Evolutionary conservation across 2,329 filamentous ascomycete species (phyloP).

Genomic region (Aspergillus sp.): DNA sequence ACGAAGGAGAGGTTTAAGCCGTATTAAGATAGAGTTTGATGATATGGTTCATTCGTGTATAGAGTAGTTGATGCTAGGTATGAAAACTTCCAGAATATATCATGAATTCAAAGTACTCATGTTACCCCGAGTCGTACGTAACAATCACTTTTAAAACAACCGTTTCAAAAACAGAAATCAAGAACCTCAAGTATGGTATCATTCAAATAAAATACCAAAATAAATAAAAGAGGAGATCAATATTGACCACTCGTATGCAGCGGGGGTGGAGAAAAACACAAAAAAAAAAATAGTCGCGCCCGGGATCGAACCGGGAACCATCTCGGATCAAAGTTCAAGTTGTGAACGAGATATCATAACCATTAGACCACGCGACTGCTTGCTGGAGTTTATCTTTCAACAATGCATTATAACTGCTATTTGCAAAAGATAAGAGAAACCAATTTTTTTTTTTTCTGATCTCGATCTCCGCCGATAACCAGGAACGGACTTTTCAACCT

Average conservation of each 20-base stretch:
- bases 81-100: not conserved
- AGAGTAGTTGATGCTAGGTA: slow-evolving; percentile 12
- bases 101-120: not conserved
- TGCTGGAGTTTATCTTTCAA: not conserved
- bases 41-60: slow-evolving; percentile 1
- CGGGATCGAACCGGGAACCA: slow-evolving; percentile 19
- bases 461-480: not conserved
- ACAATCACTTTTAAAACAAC: no score
- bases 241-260: not conserved
- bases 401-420: not conserved
- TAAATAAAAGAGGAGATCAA: slow-evolving; percentile 3
- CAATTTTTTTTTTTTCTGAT: not conserved
- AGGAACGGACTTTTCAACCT: not conserved
- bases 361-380: slow-evolving; percentile 17
- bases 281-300: slow-evolving; percentile 15
- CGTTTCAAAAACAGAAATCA: no score
- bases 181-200: no score
- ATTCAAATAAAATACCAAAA: no score
- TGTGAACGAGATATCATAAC: slow-evolving; percentile 20
- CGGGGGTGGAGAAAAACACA: not conserved
- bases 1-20: slow-evolving; percentile 35
- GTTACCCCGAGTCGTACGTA: no score
- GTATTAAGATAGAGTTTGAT: slow-evolving; percentile 17
- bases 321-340: slow-evolving; percentile 8
- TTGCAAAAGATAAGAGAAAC: not conserved